Base-by-base conservation (phyloP, 139 green algal genomes). In the Spirogloea muscicola region DNA sequence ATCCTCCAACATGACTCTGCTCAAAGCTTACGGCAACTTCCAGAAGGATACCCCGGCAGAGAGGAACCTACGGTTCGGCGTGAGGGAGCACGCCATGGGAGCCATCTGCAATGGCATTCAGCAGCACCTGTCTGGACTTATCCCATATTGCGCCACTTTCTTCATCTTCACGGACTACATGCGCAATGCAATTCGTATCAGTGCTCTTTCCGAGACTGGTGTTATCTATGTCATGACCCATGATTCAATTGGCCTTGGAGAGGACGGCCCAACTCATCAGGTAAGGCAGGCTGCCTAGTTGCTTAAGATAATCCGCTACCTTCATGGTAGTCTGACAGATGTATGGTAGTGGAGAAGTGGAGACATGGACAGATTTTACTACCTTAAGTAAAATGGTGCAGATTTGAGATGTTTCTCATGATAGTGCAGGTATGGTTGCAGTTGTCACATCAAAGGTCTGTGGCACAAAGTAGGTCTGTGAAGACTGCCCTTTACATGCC, bases 101-200 rank as follows among this genome's bases (percentile, higher is more conserved):
- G 92, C 94, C 86, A 97, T 98, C 82, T 82, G 73, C 86, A 99
- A 99, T 82, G 94, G 87, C 72, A 93, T 99, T 40, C 85, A 81
- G 36, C 89, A 96, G 49, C 90, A 99, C 89, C 81, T 70, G 52
- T 73, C 82, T 38, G 94, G 94, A 85, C 76, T 98, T 66, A 90
- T 97, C 77, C 90, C 94, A 63, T 99, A 98, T 89, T 95, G 90
- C 83, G 94, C 94, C 66, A 99, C 94, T 83, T 99, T 99, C 91
- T 98, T 96, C 90, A 96, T 98, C 86, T 99, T 99, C 94, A 95
- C 91, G 60, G 94, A 99, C 86, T 99, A 99, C 93, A 97, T 97
- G 93, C 89, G 94, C 81, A 79, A 80, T 67, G 88, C 94, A 84
- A 98, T 99, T 84, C 89, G 94, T 68, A 93, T 99, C 87, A 82